These are phyloP conservation scores for Populus trichocarpa DNA, from an alignment of 441 rosid genomes.

Conservation along the genomic window DNA sequence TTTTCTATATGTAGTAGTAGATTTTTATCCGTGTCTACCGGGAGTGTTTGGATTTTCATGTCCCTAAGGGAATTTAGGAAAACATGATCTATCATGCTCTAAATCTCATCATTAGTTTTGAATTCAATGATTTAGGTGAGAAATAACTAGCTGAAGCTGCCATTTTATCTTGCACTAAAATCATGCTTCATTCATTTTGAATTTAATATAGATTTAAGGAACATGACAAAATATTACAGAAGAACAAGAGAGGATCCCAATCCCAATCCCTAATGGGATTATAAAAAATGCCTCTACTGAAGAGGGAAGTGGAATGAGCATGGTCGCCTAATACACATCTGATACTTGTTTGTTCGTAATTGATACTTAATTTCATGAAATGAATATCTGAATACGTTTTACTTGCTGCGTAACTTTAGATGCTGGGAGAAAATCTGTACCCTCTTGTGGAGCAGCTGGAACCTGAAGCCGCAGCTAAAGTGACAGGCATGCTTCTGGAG, in stretches of 20 bases:
- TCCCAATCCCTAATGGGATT: not conserved
- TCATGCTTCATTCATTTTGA: not conserved
- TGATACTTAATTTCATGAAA: not conserved
- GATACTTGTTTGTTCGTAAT: not conserved
- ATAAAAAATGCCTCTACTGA: not conserved
- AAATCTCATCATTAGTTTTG: too few relatives aligned
- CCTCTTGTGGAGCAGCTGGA: slow-evolving; percentile 86
- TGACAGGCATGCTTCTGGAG: slow-evolving; percentile 91
- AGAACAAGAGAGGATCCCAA: not conserved
- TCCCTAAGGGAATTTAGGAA: too few relatives aligned
- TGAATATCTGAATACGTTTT: not conserved
- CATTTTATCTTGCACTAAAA: not conserved
- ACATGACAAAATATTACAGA: not conserved
- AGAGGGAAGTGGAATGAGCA: not conserved
- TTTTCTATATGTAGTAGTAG: not conserved
- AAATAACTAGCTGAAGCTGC: not conserved
- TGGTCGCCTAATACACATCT: not conserved
- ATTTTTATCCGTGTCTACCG: too few relatives aligned
- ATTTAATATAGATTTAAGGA: not conserved
- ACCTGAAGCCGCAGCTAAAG: slow-evolving; percentile 81
- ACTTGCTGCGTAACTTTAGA: slow-evolving; percentile 27
- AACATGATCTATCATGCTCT: not conserved
- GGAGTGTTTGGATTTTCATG: not conserved
- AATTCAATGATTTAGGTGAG: too few relatives aligned
- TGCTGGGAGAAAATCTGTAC: slow-evolving; percentile 88